phyloP scores from a whole-genome alignment of 225 moss, liverwort and hornwort genomes.

The Neckera pumila region DNA sequence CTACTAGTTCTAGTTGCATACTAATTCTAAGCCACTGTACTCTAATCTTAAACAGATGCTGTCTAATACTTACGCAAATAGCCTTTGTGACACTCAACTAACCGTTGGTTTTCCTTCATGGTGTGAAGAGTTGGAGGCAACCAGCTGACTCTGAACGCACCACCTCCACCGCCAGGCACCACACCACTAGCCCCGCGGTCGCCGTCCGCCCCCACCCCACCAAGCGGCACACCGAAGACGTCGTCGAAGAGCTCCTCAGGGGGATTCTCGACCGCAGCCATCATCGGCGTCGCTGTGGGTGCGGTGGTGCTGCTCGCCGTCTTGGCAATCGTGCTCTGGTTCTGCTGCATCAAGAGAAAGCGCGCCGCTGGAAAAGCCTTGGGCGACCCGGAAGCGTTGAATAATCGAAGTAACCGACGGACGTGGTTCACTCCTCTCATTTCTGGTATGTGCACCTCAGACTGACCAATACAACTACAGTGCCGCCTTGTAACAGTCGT shows the following conservation, averaged over 20 bases:
- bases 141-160: slow-evolving; percentile 18
- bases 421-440: slow-evolving; percentile 66
- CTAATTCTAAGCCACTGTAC: neutral
- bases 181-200: neutral
- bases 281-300: slow-evolving; percentile 31
- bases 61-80: neutral
- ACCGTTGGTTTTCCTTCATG: neutral
- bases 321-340: slow-evolving; percentile 6
- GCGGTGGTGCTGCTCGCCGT: slow-evolving; percentile 6
- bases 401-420: slow-evolving; percentile 24
- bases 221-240: neutral
- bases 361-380: slow-evolving; percentile 6
- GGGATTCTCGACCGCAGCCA: neutral
- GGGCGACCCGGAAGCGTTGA: slow-evolving; percentile 14
- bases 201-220: neutral
- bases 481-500: neutral
- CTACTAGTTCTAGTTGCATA: neutral
- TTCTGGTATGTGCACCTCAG: slow-evolving; percentile 16
- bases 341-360: slow-evolving; percentile 26
- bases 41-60: too few species aligned
- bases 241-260: neutral
- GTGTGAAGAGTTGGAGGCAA: slow-evolving; percentile 30
- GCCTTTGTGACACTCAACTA: neutral
- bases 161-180: slow-evolving; percentile 41
- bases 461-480: neutral